Conservation (phyloP, 176 grass and related monocot genomes). For the Musa beccarii region DNA sequence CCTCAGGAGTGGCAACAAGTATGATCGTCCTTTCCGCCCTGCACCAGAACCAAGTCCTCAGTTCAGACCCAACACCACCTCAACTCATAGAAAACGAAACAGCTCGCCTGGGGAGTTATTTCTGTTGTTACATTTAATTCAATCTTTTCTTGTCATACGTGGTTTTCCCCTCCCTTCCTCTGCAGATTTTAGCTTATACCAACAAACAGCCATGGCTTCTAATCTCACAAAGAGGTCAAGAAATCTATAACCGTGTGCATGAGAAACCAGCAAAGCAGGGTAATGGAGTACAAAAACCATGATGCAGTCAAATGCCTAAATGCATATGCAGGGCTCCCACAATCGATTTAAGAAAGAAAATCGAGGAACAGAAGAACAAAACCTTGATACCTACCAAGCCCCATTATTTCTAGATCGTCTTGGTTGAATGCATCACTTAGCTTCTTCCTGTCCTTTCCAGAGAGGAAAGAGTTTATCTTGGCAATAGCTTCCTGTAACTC, state of each 20-base stretch:
- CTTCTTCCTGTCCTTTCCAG: constrained; percentile 21
- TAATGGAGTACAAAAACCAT: neutral
- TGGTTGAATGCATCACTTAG: constrained; percentile 48
- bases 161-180: too few relatives aligned
- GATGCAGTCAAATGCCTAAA: neutral
- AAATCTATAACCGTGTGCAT: neutral
- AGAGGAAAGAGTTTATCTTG: constrained; percentile 68
- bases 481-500: constrained; percentile 54
- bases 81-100: too few relatives aligned
- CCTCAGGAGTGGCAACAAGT: constrained; percentile 54
- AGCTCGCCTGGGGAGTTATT: too few relatives aligned
- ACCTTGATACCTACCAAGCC: constrained; percentile 38
- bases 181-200: too few relatives aligned
- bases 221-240: too few relatives aligned
- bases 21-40: constrained; percentile 80
- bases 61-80: neutral
- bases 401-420: constrained; percentile 58
- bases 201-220: too few relatives aligned
- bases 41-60: constrained; percentile 3
- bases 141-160: too few relatives aligned
- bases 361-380: neutral
- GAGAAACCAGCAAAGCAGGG: neutral
- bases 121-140: too few relatives aligned
- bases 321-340: neutral
- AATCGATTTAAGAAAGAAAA: neutral